A percentile compares a stretch with the other conserved stretches of the same genome.
Conservation (phyloP, 2,329 filamentous ascomycete genomes). For the Penicillium olsonii region DNA sequence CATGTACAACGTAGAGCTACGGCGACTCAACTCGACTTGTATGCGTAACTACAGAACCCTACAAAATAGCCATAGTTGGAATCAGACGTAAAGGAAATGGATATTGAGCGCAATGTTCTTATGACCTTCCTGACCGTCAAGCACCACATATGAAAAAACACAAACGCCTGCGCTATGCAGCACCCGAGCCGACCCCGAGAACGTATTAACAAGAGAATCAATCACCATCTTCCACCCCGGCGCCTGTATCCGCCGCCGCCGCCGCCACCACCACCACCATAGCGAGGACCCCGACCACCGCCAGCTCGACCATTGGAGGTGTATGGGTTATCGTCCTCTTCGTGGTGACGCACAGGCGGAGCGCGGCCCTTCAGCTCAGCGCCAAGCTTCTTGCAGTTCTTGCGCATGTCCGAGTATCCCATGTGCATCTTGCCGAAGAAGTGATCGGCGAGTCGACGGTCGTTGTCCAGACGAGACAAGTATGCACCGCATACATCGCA, state of each 20-base stretch:
- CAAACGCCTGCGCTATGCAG: constrained; percentile 49
- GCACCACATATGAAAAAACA: constrained; percentile 27
- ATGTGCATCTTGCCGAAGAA: constrained; percentile 99
- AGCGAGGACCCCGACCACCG: constrained; percentile 46
- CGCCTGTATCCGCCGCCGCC: constrained; percentile 46
- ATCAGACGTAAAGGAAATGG: constrained; percentile 14
- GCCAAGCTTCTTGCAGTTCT: constrained; percentile 82
- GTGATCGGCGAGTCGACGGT: constrained; percentile 89
- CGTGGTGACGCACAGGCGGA: constrained; percentile 59
- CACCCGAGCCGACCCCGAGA: constrained; percentile 10
- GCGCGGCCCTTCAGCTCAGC: constrained; percentile 79
- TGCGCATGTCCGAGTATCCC: constrained; percentile 97
- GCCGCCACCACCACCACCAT: constrained; percentile 49
- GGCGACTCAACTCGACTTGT: not conserved
- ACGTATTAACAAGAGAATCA: constrained; percentile 12
- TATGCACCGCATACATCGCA: constrained; percentile 99
- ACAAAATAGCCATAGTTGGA: not conserved
- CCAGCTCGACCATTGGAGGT: constrained; percentile 44
- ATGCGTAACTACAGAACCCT: not conserved
- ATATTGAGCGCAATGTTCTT: constrained; percentile 23
- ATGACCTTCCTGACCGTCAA: constrained; percentile 25
- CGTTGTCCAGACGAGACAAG: constrained; percentile 87
- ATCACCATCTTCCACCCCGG: constrained; percentile 46
- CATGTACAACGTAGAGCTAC: too few relatives aligned
- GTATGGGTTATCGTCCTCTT: constrained; percentile 57